Evolutionary conservation across 192 early-diverging fungal genomes (phyloP).

Genomic region (Podila epigama): DNA sequence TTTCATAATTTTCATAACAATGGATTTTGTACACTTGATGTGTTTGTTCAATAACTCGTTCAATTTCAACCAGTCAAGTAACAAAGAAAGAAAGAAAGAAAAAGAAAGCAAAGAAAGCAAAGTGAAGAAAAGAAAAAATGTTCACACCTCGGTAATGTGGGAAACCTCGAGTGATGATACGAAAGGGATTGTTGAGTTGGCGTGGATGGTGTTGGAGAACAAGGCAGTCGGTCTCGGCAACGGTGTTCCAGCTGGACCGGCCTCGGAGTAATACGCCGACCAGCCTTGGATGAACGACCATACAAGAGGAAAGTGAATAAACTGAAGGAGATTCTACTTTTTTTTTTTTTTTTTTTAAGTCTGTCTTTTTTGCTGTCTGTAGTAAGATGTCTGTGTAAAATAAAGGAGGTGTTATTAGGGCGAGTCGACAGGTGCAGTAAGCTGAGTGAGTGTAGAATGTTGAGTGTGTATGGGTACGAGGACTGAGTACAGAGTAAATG

Average conservation of each 20-base stretch:
- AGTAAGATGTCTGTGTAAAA: too few relatives aligned
- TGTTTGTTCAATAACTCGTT: background rate
- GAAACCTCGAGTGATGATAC: slow-evolving; percentile 45
- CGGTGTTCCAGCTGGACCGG: slow-evolving; percentile 29
- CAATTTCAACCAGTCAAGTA: background rate
- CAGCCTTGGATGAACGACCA: slow-evolving; percentile 33
- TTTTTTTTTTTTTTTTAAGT: too few relatives aligned
- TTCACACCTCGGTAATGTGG: slow-evolving; percentile 34
- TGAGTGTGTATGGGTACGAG: too few relatives aligned
- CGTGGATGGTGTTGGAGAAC: slow-evolving; percentile 35
- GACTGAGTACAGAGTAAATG: too few relatives aligned
- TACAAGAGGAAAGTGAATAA: background rate
- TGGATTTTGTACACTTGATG: background rate
- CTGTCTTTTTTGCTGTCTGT: too few relatives aligned
- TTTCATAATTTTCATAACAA: background rate
- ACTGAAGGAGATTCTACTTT: too few relatives aligned
- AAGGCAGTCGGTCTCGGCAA: slow-evolving; percentile 30
- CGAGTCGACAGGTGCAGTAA: too few relatives aligned
- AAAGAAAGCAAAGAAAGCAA: background rate
- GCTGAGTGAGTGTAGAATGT: too few relatives aligned
- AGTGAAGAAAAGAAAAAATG: background rate
- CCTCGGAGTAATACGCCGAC: slow-evolving; percentile 27
- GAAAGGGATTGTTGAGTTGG: slow-evolving; percentile 10
- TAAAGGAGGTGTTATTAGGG: too few relatives aligned
- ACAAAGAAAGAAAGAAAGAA: background rate